These are phyloP conservation scores for Podospora anserina DNA, from an alignment of 495 filamentous ascomycete species.

Conservation along the genomic window DNA sequence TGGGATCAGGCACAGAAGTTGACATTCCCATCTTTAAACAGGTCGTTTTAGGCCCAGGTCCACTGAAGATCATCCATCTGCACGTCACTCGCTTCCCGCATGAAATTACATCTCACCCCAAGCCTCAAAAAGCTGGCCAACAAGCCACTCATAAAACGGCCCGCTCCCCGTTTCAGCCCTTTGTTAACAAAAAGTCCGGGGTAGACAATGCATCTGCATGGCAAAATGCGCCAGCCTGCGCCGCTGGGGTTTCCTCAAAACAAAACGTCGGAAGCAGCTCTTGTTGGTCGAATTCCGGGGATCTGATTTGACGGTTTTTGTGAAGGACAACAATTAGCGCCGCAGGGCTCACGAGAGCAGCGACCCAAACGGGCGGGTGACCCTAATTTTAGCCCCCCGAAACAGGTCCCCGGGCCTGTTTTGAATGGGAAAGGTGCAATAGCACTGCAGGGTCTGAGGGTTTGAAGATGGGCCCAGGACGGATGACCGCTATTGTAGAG, in stretches of 20 bases:
- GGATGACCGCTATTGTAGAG: background rate
- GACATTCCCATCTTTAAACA: background rate
- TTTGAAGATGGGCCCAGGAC: background rate
- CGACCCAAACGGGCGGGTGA: constrained; percentile 18
- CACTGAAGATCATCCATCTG: background rate
- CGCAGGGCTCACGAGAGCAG: constrained; percentile 10
- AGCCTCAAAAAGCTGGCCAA: background rate
- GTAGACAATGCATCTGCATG: background rate
- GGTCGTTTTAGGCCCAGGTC: background rate
- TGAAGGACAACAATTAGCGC: constrained; percentile 6
- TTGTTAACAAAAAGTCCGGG: background rate
- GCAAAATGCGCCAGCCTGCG: background rate
- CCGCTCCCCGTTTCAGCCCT: background rate
- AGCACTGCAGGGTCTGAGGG: background rate
- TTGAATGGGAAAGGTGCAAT: background rate
- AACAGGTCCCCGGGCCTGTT: constrained; percentile 3
- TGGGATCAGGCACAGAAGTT: background rate
- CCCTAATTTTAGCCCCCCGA: constrained; percentile 21
- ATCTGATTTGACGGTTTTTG: background rate
- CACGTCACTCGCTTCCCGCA: background rate
- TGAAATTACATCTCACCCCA: background rate
- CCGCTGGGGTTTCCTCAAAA: background rate
- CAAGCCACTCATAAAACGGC: background rate
- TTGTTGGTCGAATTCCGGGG: constrained; percentile 9
- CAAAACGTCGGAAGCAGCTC: constrained; percentile 1